Conservation (phyloP, 805 yeast genomes). For the Candida glaebosa region DNA sequence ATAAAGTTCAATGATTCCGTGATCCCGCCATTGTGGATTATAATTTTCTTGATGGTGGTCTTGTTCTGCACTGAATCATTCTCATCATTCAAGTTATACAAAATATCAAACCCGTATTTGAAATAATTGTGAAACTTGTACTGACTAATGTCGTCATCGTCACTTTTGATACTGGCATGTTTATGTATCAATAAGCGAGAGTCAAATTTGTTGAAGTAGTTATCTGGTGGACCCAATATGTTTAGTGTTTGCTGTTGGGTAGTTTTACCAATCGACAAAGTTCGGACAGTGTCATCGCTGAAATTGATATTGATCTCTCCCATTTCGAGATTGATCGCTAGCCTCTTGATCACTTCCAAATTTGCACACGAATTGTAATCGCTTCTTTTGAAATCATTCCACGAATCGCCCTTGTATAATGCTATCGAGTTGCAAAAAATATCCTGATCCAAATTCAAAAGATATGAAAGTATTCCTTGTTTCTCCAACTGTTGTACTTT, state of each 20-base stretch:
- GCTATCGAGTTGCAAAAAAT: conserved; percentile 36
- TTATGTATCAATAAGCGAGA: conserved; percentile 41
- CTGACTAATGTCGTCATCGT: conserved; percentile 10
- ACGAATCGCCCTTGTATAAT: conserved; percentile 38
- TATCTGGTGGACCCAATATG: conserved; percentile 56
- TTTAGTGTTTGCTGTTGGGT: conserved; percentile 48
- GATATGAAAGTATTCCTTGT: conserved; percentile 22
- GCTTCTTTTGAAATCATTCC: conserved; percentile 17
- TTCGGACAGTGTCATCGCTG: conserved; percentile 8
- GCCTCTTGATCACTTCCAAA: conserved; percentile 8
- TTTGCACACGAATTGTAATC: neutral
- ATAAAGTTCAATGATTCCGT: conserved; percentile 52
- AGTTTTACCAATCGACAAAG: conserved; percentile 37
- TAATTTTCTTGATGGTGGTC: conserved; percentile 42
- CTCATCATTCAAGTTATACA: conserved; percentile 39
- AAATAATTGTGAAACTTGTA: conserved; percentile 56
- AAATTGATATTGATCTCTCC: conserved; percentile 22
- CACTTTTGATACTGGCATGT: conserved; percentile 10
- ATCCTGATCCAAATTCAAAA: conserved; percentile 34
- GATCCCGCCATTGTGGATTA: conserved; percentile 49
- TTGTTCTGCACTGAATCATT: conserved; percentile 11
- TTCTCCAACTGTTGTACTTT: conserved; percentile 8
- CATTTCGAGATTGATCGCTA: conserved; percentile 16
- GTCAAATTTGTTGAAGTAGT: conserved; percentile 44
- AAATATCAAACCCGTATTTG: conserved; percentile 50